Percentiles rank a stretch among this genome's conserved stretches.
Conservation (phyloP, 2,329 filamentous ascomycete species). For the Sporothrix brasiliensis region DNA sequence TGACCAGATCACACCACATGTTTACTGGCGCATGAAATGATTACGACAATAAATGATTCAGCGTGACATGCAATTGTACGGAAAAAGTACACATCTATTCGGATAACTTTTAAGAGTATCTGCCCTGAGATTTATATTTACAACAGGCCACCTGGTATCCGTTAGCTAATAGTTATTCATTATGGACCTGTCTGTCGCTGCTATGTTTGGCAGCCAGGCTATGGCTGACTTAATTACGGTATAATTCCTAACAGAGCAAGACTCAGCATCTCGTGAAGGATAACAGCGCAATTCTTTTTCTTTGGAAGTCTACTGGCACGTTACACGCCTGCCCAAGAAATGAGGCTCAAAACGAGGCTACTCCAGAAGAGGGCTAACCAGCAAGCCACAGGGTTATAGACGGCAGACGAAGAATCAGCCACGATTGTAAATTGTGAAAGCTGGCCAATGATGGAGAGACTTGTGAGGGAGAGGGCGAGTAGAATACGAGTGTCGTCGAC, state of each 20-base stretch:
- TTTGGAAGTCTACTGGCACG: neutral
- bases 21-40: too few relatives aligned
- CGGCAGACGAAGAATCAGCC: neutral
- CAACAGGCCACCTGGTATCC: too few relatives aligned
- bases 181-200: neutral
- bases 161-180: too few relatives aligned
- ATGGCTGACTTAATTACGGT: neutral
- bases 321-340: neutral
- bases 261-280: neutral
- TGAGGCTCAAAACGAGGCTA: constrained; percentile 25
- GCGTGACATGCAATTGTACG: neutral
- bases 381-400: constrained; percentile 16
- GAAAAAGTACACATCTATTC: too few relatives aligned
- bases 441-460: neutral
- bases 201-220: neutral
- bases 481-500: neutral
- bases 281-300: neutral
- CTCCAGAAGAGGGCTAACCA: neutral
- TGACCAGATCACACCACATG: too few relatives aligned
- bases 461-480: too few relatives aligned
- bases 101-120: too few relatives aligned
- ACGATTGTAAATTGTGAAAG: neutral
- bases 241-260: neutral
- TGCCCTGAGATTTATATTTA: neutral
- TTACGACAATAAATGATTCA: neutral